Evolutionary conservation across 2,329 filamentous ascomycete species (phyloP), one percentile per base, ranked within the genome.

Genomic region (Plenodomus lindquistii): DNA sequence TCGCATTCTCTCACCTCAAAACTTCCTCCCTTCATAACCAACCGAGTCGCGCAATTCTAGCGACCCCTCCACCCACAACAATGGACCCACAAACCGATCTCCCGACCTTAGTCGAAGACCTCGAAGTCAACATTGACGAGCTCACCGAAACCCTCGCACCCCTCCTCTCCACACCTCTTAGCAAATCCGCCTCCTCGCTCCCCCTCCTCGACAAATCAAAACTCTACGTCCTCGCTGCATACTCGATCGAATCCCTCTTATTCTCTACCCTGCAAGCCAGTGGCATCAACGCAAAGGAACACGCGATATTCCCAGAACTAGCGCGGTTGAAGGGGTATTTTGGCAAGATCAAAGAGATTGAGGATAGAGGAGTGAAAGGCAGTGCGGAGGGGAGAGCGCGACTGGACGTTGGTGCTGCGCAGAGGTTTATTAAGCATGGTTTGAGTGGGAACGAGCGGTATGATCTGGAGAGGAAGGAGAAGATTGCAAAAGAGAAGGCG

Each of bases 191-290:
- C 4, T 86, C 85, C 46, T 91, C 91, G 67, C 80, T 97, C 7
- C 92, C 93, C 1, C 80, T 97, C n/a, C 81, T 99, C 52, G 93
- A 97, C 77, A 92, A 91, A 76, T 91, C 94, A 7, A 97, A 97
- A 75, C 85, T 97, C 50, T 91, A 95, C 69, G 86, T 94, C n/a
- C 79, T 96, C 17, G 81, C 87, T 42, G 88, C 91, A 16, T 99
- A 97, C 71, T 83, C 92, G 0, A 86, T 99, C 55, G 93, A 97
- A 67, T 95, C 92, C 0, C 77, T 96, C 9, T 77, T 99, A 7
- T 97, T 96, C 73, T 88, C 88, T 43, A 87, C 88, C 54, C 79
- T 99, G 18, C 85, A 86, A 53, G 81, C 97, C 8, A 86, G 91
- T 59, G 91, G 88, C 48, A 81, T 86, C 22, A 59, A 96, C 65